Conservation (phyloP, 306 rosid genomes). For the Lathyrus aphaca region DNA sequence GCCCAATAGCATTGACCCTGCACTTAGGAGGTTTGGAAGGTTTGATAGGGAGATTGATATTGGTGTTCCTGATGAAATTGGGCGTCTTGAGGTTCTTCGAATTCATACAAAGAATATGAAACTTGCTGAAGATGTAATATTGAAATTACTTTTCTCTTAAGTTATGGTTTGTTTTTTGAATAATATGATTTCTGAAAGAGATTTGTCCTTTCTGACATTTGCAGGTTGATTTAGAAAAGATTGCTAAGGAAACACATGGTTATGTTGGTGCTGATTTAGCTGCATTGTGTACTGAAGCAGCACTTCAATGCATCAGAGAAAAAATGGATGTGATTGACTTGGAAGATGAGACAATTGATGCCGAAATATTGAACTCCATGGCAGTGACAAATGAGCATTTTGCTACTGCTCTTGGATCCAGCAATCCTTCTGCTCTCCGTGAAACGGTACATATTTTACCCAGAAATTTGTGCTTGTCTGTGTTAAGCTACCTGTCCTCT, state of each 20-base stretch:
- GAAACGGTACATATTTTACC: slow-evolving; percentile 73
- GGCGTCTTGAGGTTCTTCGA: slow-evolving; percentile 96
- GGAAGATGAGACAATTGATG: slow-evolving; percentile 94
- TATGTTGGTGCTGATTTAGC: slow-evolving; percentile 98
- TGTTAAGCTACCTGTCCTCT: neutral
- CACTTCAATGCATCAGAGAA: slow-evolving; percentile 96
- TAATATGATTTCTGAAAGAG: slow-evolving; percentile 16
- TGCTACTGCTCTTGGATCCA: slow-evolving; percentile 91
- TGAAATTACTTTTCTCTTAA: neutral
- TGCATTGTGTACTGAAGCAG: slow-evolving; percentile 96
- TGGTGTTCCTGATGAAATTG: slow-evolving; percentile 94
- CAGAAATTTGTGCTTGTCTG: neutral
- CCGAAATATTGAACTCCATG: slow-evolving; percentile 96
- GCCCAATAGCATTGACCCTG: slow-evolving; percentile 96
- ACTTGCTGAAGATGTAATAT: slow-evolving; percentile 85
- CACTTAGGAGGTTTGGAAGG: slow-evolving; percentile 98
- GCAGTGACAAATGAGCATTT: slow-evolving; percentile 97
- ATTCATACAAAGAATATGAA: slow-evolving; percentile 98
- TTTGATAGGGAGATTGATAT: slow-evolving; percentile 97
- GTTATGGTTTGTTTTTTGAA: slow-evolving; percentile 13
- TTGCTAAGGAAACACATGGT: slow-evolving; percentile 90
- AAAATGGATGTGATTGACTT: slow-evolving; percentile 96
- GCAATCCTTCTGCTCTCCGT: slow-evolving; percentile 97
- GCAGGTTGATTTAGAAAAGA: slow-evolving; percentile 93
- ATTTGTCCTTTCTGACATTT: slow-evolving; percentile 3